Conservation (phyloP, 108 stramenopile species). For the Licmophora abbreviata region DNA sequence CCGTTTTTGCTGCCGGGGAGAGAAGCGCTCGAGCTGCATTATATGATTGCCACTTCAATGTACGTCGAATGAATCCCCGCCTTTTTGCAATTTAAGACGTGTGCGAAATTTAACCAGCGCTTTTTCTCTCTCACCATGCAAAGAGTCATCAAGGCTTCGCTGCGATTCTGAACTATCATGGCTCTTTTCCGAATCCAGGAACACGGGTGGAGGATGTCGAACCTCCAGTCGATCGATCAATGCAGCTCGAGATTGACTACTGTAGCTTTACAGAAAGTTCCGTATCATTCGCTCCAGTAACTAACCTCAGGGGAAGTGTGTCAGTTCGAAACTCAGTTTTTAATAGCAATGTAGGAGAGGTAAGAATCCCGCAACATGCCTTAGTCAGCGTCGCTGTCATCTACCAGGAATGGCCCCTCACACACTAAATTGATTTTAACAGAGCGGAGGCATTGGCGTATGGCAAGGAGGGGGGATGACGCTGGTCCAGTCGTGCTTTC, state of each 20-base stretch:
- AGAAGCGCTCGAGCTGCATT: background rate
- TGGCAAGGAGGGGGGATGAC: slow-evolving; percentile 1
- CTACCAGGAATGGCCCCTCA: background rate
- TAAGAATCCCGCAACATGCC: background rate
- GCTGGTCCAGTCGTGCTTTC: slow-evolving; percentile 4
- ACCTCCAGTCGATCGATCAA: background rate
- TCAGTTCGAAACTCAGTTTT: background rate
- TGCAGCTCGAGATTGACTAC: slow-evolving; percentile 1
- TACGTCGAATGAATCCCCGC: background rate
- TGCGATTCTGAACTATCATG: slow-evolving; percentile 3
- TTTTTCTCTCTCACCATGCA: background rate
- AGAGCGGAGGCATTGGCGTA: slow-evolving; percentile 5
- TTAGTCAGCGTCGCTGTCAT: background rate
- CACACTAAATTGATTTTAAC: background rate
- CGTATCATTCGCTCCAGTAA: slow-evolving; percentile 2
- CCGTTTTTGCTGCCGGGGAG: slow-evolving; percentile 4
- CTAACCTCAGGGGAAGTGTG: slow-evolving; percentile 2
- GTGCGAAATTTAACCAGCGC: background rate
- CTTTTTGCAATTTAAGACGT: background rate
- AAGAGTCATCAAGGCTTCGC: slow-evolving; percentile 1
- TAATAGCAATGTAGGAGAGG: background rate
- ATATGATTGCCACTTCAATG: slow-evolving; percentile 3
- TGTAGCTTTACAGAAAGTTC: slow-evolving; percentile 1
- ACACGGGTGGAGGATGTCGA: background rate
- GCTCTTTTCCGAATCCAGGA: background rate